Evolutionary conservation across 75 land plant genomes (phyloP), one percentile per base, ranked within the genome.

Genomic region (Selaginella tamariscina): DNA sequence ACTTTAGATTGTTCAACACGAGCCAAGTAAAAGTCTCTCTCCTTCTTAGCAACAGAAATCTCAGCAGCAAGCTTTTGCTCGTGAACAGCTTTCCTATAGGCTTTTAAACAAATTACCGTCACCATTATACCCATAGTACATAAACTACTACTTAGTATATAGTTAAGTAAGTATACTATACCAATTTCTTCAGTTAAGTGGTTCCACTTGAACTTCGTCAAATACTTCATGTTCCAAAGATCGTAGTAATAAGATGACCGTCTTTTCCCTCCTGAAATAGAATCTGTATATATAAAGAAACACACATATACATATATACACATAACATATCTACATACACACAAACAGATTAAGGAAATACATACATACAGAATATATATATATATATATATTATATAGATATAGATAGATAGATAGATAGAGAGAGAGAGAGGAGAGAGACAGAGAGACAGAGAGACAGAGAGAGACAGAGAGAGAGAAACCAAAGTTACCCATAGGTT

Each of bases 221-320:
- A 72, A 66, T 93, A 93, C 30, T 93, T 93, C 75, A 93, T 86
- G 68, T 86, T 93, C 98, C 98, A 93, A 27, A 89, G 76, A 69
- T 93, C 98, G 68, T 93, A 87, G 73, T 81, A 87, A 33, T 86
- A 90, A 8, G 80, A 65, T 44, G 94, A 88, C 27, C 96, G 79
- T 68, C 73, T 86, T 78, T 71, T 86, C n/a, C 96, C 86, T 72
- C 95, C 95, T 89, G 72, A 2, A 39, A 39, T n/a, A n/a, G n/a
- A n/a, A n/a, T n/a, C n/a, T n/a, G n/a, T n/a, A n/a, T n/a, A n/a
- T n/a, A n/a, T n/a, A n/a, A n/a, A n/a, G n/a, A n/a, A n/a, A n/a
- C n/a, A n/a, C n/a, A n/a, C n/a, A n/a, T n/a, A n/a, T n/a, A n/a
- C n/a, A n/a, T n/a, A n/a, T n/a, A n/a, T n/a, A n/a, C n/a, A n/a